A percentile compares a stretch with the other conserved stretches of the same genome.
Conservation (phyloP, 2,329 filamentous ascomycete genomes). For the Alternaria consortialis region DNA sequence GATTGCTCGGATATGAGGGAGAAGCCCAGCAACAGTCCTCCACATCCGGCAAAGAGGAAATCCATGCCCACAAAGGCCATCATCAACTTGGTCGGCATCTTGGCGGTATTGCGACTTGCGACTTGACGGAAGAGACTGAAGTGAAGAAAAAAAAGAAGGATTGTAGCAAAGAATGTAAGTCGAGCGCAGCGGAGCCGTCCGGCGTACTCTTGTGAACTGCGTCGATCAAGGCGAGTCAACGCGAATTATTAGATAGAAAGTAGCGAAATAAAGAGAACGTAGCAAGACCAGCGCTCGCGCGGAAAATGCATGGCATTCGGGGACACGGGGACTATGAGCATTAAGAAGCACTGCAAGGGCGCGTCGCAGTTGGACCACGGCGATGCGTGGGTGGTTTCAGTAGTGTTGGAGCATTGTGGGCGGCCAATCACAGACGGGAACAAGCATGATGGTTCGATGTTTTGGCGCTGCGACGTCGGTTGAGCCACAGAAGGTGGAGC, state of each 20-base stretch:
- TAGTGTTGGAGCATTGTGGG: constrained; percentile 40
- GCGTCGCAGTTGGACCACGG: constrained; percentile 43
- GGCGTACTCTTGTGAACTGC: constrained; percentile 48
- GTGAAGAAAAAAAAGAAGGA: constrained; percentile 5
- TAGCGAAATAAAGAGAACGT: constrained; percentile 41
- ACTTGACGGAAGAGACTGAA: constrained; percentile 18
- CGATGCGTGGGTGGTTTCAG: constrained; percentile 49
- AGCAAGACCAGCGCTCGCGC: constrained; percentile 34
- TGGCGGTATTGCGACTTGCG: constrained; percentile 36
- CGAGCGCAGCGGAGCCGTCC: constrained; percentile 49
- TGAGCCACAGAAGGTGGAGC: constrained; percentile 12
- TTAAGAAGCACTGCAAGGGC: constrained; percentile 45
- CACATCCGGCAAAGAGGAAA: constrained; percentile 62
- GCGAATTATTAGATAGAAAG: constrained; percentile 42
- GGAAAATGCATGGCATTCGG: constrained; percentile 36
- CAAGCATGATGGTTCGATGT: constrained; percentile 36
- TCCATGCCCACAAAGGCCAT: constrained; percentile 61
- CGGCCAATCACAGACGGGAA: constrained; percentile 40
- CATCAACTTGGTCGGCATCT: constrained; percentile 63
- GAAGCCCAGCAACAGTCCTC: constrained; percentile 62
- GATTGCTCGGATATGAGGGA: constrained; percentile 60
- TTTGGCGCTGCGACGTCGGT: constrained; percentile 36
- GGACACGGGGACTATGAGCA: constrained; percentile 40
- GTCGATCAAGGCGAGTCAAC: constrained; percentile 35
- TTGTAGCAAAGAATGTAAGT: constrained; percentile 42